These are phyloP conservation scores for Linnemannia schmuckeri DNA, from an alignment of 192 early-diverging fungal genomes.

Conservation along the genomic window DNA sequence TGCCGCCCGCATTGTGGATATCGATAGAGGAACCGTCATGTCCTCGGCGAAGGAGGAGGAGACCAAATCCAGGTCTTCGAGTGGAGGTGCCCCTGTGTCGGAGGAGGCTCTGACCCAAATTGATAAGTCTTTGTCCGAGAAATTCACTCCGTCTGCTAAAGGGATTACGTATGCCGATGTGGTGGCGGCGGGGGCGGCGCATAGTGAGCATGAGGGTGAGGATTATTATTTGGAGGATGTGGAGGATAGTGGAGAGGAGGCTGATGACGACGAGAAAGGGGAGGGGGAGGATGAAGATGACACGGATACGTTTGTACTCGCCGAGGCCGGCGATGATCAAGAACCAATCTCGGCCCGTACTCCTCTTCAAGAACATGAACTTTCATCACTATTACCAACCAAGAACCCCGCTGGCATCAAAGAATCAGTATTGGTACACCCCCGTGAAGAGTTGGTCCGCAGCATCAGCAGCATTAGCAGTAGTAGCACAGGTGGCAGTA, in stretches of 20 bases:
- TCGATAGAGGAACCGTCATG: neutral
- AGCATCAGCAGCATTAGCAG: neutral
- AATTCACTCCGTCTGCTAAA: neutral
- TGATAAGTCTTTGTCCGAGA: neutral
- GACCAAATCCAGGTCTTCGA: neutral
- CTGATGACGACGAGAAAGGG: neutral
- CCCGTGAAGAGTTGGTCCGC: neutral
- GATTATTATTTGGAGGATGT: constrained; percentile 5
- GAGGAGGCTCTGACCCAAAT: neutral
- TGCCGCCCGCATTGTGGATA: neutral
- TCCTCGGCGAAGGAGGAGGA: neutral
- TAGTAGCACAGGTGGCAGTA: neutral
- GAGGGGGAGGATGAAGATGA: neutral
- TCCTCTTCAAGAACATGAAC: neutral
- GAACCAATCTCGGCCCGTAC: neutral
- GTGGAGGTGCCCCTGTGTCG: neutral
- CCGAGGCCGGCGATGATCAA: neutral
- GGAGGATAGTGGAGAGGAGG: constrained; percentile 4
- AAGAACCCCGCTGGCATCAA: neutral
- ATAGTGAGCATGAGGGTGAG: constrained; percentile 1
- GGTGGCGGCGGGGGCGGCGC: neutral
- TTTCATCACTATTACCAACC: neutral
- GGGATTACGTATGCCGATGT: neutral
- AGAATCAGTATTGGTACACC: neutral
- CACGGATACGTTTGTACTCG: neutral